A percentile compares a stretch with the other conserved stretches of the same genome.
These are phyloP conservation scores for Pseudogymnoascus sp. DNA, from an alignment of 2,329 filamentous ascomycete genomes.

Conservation along the genomic window DNA sequence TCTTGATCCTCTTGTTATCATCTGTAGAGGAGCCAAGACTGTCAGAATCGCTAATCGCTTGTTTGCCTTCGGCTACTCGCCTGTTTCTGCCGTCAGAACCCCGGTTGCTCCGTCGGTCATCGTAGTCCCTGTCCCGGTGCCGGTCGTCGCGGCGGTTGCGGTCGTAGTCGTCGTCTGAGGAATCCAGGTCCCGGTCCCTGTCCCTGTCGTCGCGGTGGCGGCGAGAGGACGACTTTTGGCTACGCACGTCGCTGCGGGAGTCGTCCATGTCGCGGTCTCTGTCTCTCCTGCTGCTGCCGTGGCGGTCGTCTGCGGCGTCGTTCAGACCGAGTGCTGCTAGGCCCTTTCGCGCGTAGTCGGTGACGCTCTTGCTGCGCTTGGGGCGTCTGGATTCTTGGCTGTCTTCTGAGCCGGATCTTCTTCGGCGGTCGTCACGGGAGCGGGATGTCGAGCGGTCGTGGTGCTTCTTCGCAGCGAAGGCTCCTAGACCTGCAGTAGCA, in stretches of 20 bases:
- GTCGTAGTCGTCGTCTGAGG: constrained; percentile 13
- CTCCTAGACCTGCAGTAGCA: constrained; percentile 54
- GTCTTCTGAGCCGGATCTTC: constrained; percentile 12
- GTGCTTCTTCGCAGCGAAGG: constrained; percentile 54
- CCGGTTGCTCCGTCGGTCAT: background rate
- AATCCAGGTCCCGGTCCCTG: background rate
- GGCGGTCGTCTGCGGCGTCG: constrained; percentile 32
- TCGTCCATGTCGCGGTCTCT: constrained; percentile 21
- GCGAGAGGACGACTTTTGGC: constrained; percentile 14
- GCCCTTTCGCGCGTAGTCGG: constrained; percentile 52
- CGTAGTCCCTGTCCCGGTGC: constrained; percentile 18
- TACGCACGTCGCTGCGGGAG: constrained; percentile 12
- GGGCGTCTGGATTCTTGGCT: constrained; percentile 26
- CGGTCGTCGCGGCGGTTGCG: background rate
- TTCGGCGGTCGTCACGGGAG: constrained; percentile 25
- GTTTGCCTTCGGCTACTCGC: constrained; percentile 25
- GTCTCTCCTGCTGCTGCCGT: constrained; percentile 16
- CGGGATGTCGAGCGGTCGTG: constrained; percentile 41
- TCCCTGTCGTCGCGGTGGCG: constrained; percentile 11
- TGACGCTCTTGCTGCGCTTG: constrained; percentile 55
- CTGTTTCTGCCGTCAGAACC: constrained; percentile 20
- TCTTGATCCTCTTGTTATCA: constrained; percentile 54
- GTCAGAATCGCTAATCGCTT: constrained; percentile 31
- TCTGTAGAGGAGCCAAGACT: constrained; percentile 51
- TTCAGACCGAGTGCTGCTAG: constrained; percentile 55